phyloP scores from a whole-genome alignment of 2,329 filamentous ascomycete species.

The Fusarium nelsonii region DNA sequence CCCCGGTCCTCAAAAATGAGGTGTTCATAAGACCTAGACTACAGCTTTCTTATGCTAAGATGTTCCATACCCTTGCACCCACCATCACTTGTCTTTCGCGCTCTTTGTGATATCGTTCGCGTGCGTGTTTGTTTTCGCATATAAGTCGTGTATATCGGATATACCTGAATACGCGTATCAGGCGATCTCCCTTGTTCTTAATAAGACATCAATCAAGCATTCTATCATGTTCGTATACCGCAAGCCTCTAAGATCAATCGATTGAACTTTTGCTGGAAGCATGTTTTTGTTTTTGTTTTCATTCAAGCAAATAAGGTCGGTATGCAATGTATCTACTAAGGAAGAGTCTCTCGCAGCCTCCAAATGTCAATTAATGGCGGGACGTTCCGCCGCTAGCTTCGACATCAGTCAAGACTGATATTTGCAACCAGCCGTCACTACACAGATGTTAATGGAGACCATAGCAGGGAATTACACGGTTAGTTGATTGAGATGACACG shows the following conservation, averaged over 20 bases:
- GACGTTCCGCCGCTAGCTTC: constrained; percentile 43
- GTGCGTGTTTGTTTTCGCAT: constrained; percentile 35
- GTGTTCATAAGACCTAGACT: not conserved
- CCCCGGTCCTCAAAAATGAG: not conserved
- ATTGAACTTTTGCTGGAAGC: not conserved
- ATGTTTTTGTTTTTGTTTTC: not conserved
- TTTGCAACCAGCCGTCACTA: not conserved
- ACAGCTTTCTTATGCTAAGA: not conserved
- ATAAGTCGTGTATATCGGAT: constrained; percentile 20
- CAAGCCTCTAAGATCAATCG: not conserved
- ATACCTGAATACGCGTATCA: constrained; percentile 6
- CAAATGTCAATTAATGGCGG: constrained; percentile 26
- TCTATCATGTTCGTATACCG: not conserved
- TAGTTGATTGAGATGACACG: constrained; percentile 8
- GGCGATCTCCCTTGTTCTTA: not conserved
- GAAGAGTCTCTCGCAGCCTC: not conserved
- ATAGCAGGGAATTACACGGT: not conserved
- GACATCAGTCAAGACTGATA: not conserved
- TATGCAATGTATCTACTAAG: not conserved
- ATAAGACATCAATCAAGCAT: not conserved
- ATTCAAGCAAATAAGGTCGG: not conserved
- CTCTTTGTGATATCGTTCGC: constrained; percentile 23
- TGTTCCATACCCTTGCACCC: not conserved
- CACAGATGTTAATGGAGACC: not conserved
- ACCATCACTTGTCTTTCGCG: constrained; percentile 23